Evolutionary conservation across 225 moss, liverwort and hornwort species (phyloP), one percentile per base, ranked within the genome.

Genomic region (Takakia lepidozioides): DNA sequence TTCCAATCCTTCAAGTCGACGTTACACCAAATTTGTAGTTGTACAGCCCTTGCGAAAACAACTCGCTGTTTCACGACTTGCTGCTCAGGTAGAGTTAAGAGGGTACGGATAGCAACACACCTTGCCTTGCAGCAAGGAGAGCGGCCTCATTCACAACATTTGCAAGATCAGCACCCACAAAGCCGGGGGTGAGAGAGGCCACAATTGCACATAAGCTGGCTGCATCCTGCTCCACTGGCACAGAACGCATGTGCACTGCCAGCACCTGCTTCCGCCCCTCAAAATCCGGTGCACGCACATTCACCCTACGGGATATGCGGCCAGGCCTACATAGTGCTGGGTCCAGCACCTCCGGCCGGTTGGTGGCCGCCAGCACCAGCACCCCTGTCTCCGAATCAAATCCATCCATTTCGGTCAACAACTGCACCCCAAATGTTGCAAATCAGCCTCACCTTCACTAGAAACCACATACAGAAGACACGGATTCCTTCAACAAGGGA

Each of bases 321-420:
- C 93, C 93, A 6, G 93, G 93, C 46, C 93, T 74, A 49, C 83
- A 86, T 34, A 93, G 76, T 5, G 93, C 93, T 39, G 93, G 81
- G 65, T 93, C 93, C 0, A 93, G 86, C 55, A 83, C 93, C 62
- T 88, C 88, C 2, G 88, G 88, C 62, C 93, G 70, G 48, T 93
- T 93, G 14, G 93, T 93, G 34, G 93, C 93, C 30, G 93, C 93
- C 22, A 93, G 77, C 8, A 93, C 93, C 39, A 93, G 83, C 49
- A 93, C 88, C 52, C 93, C 93, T 0, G 83, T 74, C 49, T 85
- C 88, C 24, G 88, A 83, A 48, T 88, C 86, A 49, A 93, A 93
- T 28, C 93, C 93, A 46, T 93, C 93, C 93, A 93, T 93, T 74
- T 93, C 92, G 55, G 92, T 93, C 67, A 93, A 72, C 32, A 93